Percentiles rank a stretch among this genome's conserved stretches.
phyloP scores from a whole-genome alignment of 306 rosid genomes.

The Dalbergia cochinchinensis region DNA sequence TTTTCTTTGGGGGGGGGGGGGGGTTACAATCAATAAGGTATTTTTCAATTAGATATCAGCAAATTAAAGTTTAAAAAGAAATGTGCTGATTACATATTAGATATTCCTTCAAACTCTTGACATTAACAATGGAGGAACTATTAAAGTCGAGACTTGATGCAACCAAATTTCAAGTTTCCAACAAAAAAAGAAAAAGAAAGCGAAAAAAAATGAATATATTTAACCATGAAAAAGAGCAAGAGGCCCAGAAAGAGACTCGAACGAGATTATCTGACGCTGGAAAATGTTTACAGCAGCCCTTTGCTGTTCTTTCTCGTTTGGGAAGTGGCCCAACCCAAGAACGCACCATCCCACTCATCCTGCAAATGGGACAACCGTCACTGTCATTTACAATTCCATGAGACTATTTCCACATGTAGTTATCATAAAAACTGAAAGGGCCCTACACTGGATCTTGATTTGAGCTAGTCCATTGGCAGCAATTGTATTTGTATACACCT shows the following conservation, averaged over 20 bases:
- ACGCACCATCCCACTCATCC: slow-evolving; percentile 4
- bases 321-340: slow-evolving; percentile 41
- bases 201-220: neutral
- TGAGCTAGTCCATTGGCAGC: neutral
- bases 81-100: too few species aligned
- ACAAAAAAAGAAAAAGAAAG: neutral
- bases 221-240: neutral
- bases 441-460: slow-evolving; percentile 36
- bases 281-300: slow-evolving; percentile 6
- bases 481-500: neutral
- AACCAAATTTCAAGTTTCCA: too few species aligned
- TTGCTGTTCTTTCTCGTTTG: slow-evolving; percentile 26
- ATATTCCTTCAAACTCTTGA: too few species aligned
- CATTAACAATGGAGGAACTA: too few species aligned
- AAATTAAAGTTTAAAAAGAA: too few species aligned
- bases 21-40: too few species aligned
- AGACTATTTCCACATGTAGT: neutral
- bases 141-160: too few species aligned
- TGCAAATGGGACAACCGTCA: slow-evolving; percentile 36
- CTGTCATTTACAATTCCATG: slow-evolving; percentile 10
- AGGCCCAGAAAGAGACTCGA: slow-evolving; percentile 35
- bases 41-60: too few species aligned
- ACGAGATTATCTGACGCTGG: slow-evolving; percentile 5
- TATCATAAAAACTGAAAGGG: neutral
- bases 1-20: too few species aligned